Base-by-base conservation (phyloP, 768 basidiomycete genomes). In the Tricholoma saponaceum region DNA sequence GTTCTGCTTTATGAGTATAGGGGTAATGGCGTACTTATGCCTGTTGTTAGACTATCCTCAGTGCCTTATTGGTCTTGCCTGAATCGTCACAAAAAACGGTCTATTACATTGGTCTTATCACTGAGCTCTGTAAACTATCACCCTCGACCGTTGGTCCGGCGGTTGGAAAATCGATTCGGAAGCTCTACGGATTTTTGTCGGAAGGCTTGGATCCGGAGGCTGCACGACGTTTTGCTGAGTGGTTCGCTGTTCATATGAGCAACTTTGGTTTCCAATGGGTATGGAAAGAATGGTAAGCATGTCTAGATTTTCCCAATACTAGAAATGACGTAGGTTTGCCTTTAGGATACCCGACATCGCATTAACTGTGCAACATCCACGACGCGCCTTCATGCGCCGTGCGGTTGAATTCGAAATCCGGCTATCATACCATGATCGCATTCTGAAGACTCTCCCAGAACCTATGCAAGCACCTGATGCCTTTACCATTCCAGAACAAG, bases 241-340 rank as follows among this genome's bases (percentile, higher is more conserved):
- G 97, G 97, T 97, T 98, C 64, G 82, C 92, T 2, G 80, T 90
- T 2, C 97, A 99, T 66, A 89, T 99, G 86, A 95, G 92, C 62
- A 99, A 99, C 73, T 99, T 98, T 70, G 89, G 87, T 23, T 99
- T 98, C 74, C 86, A 89, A 65, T 98, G 97, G 97, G 93, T 97
- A 13, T 99, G 97, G 97, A 95, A 93, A 66, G 97, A 98, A 80
- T 99, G 97, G 96, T 95, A 52, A 46, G 86, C 73, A 10, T 10
- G 4, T 4, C 23, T 46, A 37, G 16, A 25, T 16, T 3, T 28
- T 51, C 32, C 28, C 26, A 18, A 33, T 20, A 18, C 35, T 16
- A 4, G 18, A 33, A 18, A 44, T 60, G n/a, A 52, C 8, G 23
- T 61, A 16, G 39, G 8, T 39, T 23, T 49, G 52, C 32, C 18